Conservation (phyloP, 139 green algal genomes). For the Pleodorina starrii region DNA sequence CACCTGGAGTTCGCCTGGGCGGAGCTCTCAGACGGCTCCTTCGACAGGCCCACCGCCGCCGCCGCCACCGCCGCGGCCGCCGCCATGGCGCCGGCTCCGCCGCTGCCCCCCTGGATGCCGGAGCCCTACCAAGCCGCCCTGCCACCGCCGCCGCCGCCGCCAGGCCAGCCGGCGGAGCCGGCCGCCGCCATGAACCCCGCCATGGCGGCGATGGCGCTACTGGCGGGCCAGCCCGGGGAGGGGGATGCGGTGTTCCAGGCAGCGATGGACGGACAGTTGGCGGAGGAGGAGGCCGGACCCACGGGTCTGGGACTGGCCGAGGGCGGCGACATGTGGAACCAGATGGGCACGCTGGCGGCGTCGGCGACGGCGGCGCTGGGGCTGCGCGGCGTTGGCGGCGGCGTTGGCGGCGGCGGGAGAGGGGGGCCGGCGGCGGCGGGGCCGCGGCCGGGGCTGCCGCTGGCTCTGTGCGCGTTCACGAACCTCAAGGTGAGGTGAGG, state of each 20-base stretch:
- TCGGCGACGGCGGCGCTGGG: background rate
- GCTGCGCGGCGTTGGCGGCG: background rate
- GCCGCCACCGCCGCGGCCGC: background rate
- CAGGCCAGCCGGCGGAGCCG: background rate
- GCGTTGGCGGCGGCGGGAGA: background rate
- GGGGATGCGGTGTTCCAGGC: background rate
- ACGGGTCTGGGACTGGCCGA: background rate
- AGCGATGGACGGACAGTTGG: background rate
- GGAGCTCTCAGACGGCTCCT: slow-evolving; percentile 14
- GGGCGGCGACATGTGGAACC: slow-evolving; percentile 1
- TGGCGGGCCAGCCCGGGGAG: background rate
- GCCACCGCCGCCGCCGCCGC: background rate
- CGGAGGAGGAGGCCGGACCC: slow-evolving; percentile 2
- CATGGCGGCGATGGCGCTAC: background rate
- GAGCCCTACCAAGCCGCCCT: background rate
- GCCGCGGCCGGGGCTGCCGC: background rate
- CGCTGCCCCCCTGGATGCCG: background rate
- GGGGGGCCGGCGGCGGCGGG: background rate
- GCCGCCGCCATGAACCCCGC: background rate
- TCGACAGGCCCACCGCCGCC: background rate
- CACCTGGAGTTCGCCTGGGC: slow-evolving; percentile 23
- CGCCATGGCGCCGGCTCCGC: background rate
- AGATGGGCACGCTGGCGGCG: background rate
- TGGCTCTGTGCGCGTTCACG: slow-evolving; percentile 13
- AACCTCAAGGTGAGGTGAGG: slow-evolving; percentile 13